Conservation (phyloP, 2,329 filamentous ascomycete genomes). For the Endoconidiophora laricicola region DNA sequence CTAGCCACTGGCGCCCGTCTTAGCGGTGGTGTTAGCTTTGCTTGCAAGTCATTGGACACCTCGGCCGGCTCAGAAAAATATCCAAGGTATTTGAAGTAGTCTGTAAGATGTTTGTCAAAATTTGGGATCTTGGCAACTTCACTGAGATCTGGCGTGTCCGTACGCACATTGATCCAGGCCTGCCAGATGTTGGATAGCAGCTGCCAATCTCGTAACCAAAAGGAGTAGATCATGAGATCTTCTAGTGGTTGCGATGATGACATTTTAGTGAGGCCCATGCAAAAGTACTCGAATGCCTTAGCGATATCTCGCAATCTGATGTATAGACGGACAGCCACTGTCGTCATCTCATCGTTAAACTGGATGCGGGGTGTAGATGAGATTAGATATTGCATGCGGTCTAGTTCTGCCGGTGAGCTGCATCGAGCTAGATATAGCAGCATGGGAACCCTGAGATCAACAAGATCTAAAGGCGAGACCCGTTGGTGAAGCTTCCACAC, state of each 20-base stretch:
- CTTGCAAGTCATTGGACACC: too few species aligned
- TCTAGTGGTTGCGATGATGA: slow-evolving; percentile 11
- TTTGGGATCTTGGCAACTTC: slow-evolving; percentile 10
- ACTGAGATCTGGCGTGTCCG: slow-evolving; percentile 4
- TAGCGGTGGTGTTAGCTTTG: too few species aligned
- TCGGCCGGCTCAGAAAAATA: background rate
- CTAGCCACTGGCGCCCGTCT: too few species aligned
- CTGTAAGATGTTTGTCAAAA: slow-evolving; percentile 3
- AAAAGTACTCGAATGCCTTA: slow-evolving; percentile 11
- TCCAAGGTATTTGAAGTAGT: slow-evolving; percentile 5
- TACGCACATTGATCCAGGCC: slow-evolving; percentile 7
- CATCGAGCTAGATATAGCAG: slow-evolving; percentile 10
- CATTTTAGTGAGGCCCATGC: slow-evolving; percentile 2
- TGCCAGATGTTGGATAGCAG: slow-evolving; percentile 10
- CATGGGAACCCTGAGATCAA: slow-evolving; percentile 1
- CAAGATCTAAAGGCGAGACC: background rate
- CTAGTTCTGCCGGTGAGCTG: slow-evolving; percentile 10
- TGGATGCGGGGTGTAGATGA: slow-evolving; percentile 7
- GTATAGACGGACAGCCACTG: slow-evolving; percentile 11
- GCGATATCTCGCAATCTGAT: slow-evolving; percentile 11
- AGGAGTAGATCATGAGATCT: slow-evolving; percentile 11
- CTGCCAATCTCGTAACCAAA: slow-evolving; percentile 11
- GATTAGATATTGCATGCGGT: slow-evolving; percentile 11
- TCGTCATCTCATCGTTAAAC: slow-evolving; percentile 9
- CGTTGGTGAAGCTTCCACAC: slow-evolving; percentile 8